phyloP scores from a whole-genome alignment of 345 rosid genomes.

The Lepidium aucheri region DNA sequence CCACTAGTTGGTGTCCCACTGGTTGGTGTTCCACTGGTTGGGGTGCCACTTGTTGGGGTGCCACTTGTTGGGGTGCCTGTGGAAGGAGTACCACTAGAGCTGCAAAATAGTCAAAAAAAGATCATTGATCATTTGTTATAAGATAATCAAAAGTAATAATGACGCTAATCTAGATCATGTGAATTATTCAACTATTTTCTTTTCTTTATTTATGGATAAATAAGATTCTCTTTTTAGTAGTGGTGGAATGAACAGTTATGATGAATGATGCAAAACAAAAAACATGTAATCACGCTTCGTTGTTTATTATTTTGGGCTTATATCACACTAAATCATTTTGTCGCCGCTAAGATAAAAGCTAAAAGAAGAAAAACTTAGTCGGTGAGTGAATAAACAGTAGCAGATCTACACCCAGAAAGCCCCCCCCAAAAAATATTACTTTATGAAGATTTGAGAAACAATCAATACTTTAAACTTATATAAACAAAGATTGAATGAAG shows the following conservation, averaged over 20 bases:
- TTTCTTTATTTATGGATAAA: too few species aligned
- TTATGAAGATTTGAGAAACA: neutral
- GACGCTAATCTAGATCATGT: constrained; percentile 17
- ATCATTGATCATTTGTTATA: neutral
- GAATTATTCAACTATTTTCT: neutral
- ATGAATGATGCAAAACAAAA: neutral
- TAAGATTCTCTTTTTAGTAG: neutral
- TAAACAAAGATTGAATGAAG: neutral
- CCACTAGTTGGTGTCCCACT: neutral
- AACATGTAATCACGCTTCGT: constrained; percentile 4
- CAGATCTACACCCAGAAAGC: constrained; percentile 8
- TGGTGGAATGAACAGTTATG: constrained; percentile 6
- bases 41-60: neutral
- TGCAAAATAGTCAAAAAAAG: constrained; percentile 4
- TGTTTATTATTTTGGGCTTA: constrained; percentile 7
- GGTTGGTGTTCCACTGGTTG: neutral
- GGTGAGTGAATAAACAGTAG: constrained; percentile 11
- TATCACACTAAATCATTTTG: constrained; percentile 24
- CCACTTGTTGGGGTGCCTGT: neutral
- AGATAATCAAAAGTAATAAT: neutral
- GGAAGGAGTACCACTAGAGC: constrained; percentile 27
- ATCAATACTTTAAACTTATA: neutral
- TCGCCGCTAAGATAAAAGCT: neutral
- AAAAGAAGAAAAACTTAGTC: neutral
- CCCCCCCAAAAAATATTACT: neutral